Percentiles rank a stretch among this genome's conserved stretches.
Conservation (phyloP, 2,329 filamentous ascomycete species). For the Coniochaeta hoffmannii region DNA sequence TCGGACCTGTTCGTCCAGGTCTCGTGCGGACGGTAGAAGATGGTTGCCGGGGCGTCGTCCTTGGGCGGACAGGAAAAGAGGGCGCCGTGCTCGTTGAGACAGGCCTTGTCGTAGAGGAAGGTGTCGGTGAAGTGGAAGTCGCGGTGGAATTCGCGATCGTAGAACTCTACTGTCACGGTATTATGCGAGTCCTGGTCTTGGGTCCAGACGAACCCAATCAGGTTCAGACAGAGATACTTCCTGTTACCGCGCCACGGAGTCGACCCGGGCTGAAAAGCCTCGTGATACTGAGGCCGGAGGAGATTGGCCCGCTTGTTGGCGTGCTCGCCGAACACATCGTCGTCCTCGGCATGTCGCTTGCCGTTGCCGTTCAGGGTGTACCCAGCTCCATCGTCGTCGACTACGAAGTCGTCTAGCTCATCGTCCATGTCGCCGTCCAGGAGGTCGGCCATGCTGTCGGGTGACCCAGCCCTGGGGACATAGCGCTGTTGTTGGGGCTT, state of each 20-base stretch:
- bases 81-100: conserved; percentile 75
- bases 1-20: conserved; percentile 89
- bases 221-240: conserved; percentile 86
- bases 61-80: conserved; percentile 75
- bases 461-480: conserved; percentile 47
- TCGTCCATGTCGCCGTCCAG: conserved; percentile 51
- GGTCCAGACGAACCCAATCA: conserved; percentile 94
- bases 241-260: conserved; percentile 94
- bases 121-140: conserved; percentile 98
- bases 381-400: conserved; percentile 91
- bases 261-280: conserved; percentile 85
- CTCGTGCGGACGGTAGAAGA: conserved; percentile 97
- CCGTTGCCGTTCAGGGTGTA: conserved; percentile 56
- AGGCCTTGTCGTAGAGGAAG: conserved; percentile 93
- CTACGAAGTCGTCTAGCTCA: conserved; percentile 67
- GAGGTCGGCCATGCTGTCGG: conserved; percentile 78
- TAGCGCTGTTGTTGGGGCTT: conserved; percentile 44
- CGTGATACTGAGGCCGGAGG: conserved; percentile 61
- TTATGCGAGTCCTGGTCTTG: conserved; percentile 90
- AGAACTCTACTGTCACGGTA: conserved; percentile 95
- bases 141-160: conserved; percentile 84
- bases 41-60: conserved; percentile 59
- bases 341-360: conserved; percentile 42
- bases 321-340: conserved; percentile 41
- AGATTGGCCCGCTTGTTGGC: conserved; percentile 43